Conservation (phyloP, 2,329 filamentous ascomycete species). For the Fusarium tanahbumbuense region DNA sequence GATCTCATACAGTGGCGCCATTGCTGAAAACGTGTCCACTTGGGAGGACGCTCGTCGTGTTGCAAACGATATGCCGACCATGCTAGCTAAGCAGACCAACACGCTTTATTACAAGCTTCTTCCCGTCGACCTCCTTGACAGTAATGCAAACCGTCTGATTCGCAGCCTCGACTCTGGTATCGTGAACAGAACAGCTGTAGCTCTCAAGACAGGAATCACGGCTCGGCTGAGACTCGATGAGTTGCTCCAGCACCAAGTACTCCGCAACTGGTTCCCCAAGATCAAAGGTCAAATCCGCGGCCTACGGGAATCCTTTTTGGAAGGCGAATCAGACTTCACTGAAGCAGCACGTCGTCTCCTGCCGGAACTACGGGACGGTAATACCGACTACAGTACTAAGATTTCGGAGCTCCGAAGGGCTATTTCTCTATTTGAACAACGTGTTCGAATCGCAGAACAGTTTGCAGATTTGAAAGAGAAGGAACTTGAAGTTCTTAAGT, state of each 20-base stretch:
- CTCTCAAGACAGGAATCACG: not conserved
- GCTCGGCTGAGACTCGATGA: constrained; percentile 1
- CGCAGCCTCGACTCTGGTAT: not conserved
- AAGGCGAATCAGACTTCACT: not conserved
- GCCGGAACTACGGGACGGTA: constrained; percentile 2
- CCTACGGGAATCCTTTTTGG: not conserved
- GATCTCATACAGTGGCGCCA: constrained; percentile 4
- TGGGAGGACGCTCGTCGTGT: constrained; percentile 7
- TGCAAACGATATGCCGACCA: not conserved
- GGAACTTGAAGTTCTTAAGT: not conserved
- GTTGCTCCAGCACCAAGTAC: not conserved
- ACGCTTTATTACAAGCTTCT: constrained; percentile 1
- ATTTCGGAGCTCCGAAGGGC: not conserved
- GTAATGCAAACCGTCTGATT: not conserved
- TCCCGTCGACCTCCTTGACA: not conserved
- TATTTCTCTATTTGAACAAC: not conserved
- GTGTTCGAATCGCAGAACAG: constrained; percentile 1
- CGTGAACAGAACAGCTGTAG: constrained; percentile 1
- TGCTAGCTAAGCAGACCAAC: constrained; percentile 4
- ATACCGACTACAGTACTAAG: not conserved
- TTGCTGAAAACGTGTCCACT: constrained; percentile 1
- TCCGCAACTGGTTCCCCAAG: not conserved
- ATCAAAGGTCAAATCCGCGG: not conserved
- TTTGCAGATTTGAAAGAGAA: not conserved
- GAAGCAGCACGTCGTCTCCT: not conserved